These are phyloP conservation scores for Penicillium tannophilum DNA, from an alignment of 495 filamentous ascomycete species.

Conservation along the genomic window DNA sequence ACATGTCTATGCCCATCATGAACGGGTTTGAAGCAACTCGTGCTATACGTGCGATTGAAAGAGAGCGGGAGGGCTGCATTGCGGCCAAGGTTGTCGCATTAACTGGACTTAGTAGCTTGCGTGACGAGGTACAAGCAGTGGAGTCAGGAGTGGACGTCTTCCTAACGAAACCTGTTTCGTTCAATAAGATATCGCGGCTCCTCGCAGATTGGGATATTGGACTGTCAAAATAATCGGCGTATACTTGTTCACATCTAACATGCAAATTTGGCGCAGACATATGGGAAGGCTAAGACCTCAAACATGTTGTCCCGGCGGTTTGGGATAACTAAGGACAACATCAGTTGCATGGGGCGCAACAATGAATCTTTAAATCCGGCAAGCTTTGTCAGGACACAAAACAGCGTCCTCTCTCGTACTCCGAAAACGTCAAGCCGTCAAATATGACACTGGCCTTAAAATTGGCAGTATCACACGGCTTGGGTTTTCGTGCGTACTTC, in stretches of 20 bases:
- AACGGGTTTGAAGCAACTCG: constrained; percentile 68
- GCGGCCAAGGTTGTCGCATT: constrained; percentile 64
- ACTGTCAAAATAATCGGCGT: neutral
- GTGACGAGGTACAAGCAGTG: constrained; percentile 63
- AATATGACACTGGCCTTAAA: neutral
- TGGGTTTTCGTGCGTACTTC: neutral
- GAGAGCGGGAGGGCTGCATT: constrained; percentile 24
- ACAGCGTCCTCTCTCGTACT: neutral
- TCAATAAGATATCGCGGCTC: constrained; percentile 39
- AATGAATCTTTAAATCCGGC: neutral
- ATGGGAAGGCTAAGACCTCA: neutral
- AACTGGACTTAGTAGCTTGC: constrained; percentile 64
- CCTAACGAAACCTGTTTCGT: constrained; percentile 66
- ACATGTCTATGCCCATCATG: constrained; percentile 75
- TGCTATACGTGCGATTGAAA: constrained; percentile 62
- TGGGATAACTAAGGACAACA: neutral
- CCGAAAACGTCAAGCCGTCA: neutral
- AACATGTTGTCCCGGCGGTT: neutral
- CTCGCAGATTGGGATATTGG: neutral
- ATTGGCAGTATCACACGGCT: neutral
- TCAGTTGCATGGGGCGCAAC: neutral
- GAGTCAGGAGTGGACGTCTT: constrained; percentile 68
- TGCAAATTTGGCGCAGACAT: neutral
- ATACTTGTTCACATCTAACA: neutral
- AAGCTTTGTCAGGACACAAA: neutral